These are phyloP conservation scores for Crithidia sp. DNA, from an alignment of 208 protist genomes.

Conservation along the genomic window DNA sequence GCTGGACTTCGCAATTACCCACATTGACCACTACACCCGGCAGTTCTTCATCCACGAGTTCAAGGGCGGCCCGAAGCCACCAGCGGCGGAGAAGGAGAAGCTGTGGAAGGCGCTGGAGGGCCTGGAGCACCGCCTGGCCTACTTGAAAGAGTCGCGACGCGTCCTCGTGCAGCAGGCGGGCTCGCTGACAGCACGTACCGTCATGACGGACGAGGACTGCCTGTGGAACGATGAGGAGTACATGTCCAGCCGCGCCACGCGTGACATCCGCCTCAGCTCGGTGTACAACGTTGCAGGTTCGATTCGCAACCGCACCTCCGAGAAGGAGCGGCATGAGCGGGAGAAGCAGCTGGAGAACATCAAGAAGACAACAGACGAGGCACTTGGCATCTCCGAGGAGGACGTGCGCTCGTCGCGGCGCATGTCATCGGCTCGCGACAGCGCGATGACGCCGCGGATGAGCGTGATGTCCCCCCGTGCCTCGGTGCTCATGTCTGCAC, in stretches of 20 bases:
- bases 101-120: slow-evolving; percentile 39
- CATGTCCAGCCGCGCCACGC: slow-evolving; percentile 25
- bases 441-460: slow-evolving; percentile 21
- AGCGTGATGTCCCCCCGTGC: slow-evolving; percentile 32
- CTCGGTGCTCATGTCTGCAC: slow-evolving; percentile 38
- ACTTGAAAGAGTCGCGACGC: slow-evolving; percentile 38
- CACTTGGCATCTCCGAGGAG: slow-evolving; percentile 11
- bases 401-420: slow-evolving; percentile 8
- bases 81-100: slow-evolving; percentile 23
- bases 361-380: slow-evolving; percentile 32
- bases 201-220: slow-evolving; percentile 28
- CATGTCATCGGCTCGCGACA: slow-evolving; percentile 18
- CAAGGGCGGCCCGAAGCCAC: slow-evolving; percentile 14
- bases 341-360: slow-evolving; percentile 36
- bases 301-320: slow-evolving; percentile 33
- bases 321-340: slow-evolving; percentile 44
- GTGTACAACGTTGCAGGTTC: slow-evolving; percentile 55
- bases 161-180: slow-evolving; percentile 37
- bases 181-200: slow-evolving; percentile 28
- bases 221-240: slow-evolving; percentile 36
- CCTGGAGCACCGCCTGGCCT: slow-evolving; percentile 54
- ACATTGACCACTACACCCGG: slow-evolving; percentile 46
- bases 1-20: slow-evolving; percentile 72
- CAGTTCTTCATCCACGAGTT: slow-evolving; percentile 26
- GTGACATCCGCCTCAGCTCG: slow-evolving; percentile 38